Evolutionary conservation across 2,329 filamentous ascomycete species (phyloP).

Genomic region (Neoascochyta sp.): DNA sequence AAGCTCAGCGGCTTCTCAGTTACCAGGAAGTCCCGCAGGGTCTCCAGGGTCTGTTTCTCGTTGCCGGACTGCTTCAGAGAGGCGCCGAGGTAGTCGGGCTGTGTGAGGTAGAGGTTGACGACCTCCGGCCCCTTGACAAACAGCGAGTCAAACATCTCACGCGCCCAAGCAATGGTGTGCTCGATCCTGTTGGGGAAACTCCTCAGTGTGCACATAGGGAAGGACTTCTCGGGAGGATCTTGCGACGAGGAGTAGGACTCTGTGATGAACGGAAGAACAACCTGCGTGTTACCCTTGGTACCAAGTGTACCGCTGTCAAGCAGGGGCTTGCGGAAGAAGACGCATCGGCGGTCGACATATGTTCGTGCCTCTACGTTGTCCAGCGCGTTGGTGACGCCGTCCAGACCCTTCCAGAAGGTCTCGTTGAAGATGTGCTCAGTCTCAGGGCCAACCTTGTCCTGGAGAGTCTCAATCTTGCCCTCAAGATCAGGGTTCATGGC

Average conservation of each 20-base stretch:
- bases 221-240: slow-evolving; percentile 96
- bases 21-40: slow-evolving; percentile 82
- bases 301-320: slow-evolving; percentile 97
- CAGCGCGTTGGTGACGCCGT: slow-evolving; percentile 92
- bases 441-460: slow-evolving; percentile 85
- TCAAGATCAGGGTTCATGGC: slow-evolving; percentile 91
- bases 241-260: slow-evolving; percentile 98
- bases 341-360: slow-evolving; percentile 92
- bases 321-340: slow-evolving; percentile 96
- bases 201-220: slow-evolving; percentile 96
- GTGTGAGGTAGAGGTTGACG: slow-evolving; percentile 88
- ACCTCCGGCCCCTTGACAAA: slow-evolving; percentile 93
- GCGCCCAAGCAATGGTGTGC: slow-evolving; percentile 97
- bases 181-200: slow-evolving; percentile 99
- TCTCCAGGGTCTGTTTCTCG: slow-evolving; percentile 90
- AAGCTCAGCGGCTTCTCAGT: slow-evolving; percentile 88
- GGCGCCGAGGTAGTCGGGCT: slow-evolving; percentile 83
- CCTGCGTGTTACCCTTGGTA: slow-evolving; percentile 97
- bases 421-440: slow-evolving; percentile 96
- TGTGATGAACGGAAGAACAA: slow-evolving; percentile 83
- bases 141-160: slow-evolving; percentile 89
- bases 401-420: slow-evolving; percentile 79
- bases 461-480: slow-evolving; percentile 79
- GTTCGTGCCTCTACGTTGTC: slow-evolving; percentile 97
- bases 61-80: slow-evolving; percentile 90